phyloP scores from a whole-genome alignment of 352 stramenopile species.

The Phytophthora syringae region DNA sequence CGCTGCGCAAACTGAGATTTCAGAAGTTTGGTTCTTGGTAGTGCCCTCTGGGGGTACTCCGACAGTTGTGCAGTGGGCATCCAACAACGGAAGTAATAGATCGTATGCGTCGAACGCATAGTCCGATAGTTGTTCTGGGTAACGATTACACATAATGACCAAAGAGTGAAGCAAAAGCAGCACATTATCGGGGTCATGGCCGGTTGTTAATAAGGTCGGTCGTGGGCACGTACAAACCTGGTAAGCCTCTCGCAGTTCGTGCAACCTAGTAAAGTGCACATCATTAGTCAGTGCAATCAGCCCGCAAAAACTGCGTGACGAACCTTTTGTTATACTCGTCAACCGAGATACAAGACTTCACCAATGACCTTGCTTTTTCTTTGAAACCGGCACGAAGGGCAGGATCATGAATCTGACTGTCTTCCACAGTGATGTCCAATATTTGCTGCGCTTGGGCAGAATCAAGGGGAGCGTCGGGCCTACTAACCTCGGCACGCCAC shows the following conservation, averaged over 20 bases:
- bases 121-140: conserved; percentile 49
- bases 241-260: conserved; percentile 67
- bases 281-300: not conserved
- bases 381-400: conserved; percentile 67
- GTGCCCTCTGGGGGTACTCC: conserved; percentile 48
- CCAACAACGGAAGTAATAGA: conserved; percentile 64
- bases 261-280: conserved; percentile 28
- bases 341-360: conserved; percentile 29
- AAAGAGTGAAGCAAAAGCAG: conserved; percentile 70
- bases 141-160: conserved; percentile 72
- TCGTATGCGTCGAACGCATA: conserved; percentile 80
- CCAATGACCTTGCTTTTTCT: conserved; percentile 47
- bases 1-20: conserved; percentile 68
- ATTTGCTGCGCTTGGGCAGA: conserved; percentile 49
- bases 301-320: not conserved
- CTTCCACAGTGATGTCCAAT: conserved; percentile 37
- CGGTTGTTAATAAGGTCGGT: conserved; percentile 64
- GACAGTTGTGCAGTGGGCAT: conserved; percentile 64
- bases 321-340: conserved; percentile 56
- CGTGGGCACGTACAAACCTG: conserved; percentile 71
- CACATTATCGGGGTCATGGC: conserved; percentile 78
- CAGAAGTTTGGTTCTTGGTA: conserved; percentile 46
- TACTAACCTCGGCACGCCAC: conserved; percentile 81
- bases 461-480: conserved; percentile 36
- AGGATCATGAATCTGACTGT: conserved; percentile 17